Evolutionary conservation across 768 basidiomycete genomes (phyloP).

Genomic region (Xerocomus potaroensis): DNA sequence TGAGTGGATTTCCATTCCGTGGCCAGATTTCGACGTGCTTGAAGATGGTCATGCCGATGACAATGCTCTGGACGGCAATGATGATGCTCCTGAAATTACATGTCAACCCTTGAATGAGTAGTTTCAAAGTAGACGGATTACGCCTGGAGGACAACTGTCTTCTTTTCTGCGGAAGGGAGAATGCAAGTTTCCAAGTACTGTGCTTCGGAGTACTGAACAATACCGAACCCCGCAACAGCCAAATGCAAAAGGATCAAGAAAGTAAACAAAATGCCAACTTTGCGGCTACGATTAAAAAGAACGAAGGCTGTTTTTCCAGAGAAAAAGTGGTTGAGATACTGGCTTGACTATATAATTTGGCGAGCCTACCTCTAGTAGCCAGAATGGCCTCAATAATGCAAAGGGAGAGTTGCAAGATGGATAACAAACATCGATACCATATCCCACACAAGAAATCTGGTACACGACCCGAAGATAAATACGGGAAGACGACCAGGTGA

Average conservation of each 20-base stretch:
- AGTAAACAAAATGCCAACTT: conserved; percentile 19
- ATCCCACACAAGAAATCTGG: conserved; percentile 8
- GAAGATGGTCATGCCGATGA: conserved; percentile 36
- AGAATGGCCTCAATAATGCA: conserved; percentile 21
- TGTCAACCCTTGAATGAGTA: neutral
- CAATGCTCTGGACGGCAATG: conserved; percentile 33
- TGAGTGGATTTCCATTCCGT: conserved; percentile 40
- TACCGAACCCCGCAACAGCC: conserved; percentile 11
- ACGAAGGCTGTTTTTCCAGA: conserved; percentile 24
- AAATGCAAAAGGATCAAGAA: conserved; percentile 17
- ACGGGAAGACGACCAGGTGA: conserved; percentile 5
- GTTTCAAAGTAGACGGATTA: conserved; percentile 13
- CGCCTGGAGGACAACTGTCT: neutral
- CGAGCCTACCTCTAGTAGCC: conserved; percentile 22
- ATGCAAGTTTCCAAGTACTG: conserved; percentile 17
- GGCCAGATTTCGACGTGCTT: conserved; percentile 35
- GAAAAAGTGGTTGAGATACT: neutral
- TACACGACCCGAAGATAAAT: conserved; percentile 7
- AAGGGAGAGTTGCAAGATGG: conserved; percentile 6
- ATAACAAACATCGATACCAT: conserved; percentile 9
- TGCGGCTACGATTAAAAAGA: conserved; percentile 33
- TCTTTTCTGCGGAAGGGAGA: conserved; percentile 15
- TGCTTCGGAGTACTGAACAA: conserved; percentile 11
- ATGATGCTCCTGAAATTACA: conserved; percentile 6
- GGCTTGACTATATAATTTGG: neutral